Conservation (phyloP, 768 basidiomycete species). For the Amylocystis lapponica region DNA sequence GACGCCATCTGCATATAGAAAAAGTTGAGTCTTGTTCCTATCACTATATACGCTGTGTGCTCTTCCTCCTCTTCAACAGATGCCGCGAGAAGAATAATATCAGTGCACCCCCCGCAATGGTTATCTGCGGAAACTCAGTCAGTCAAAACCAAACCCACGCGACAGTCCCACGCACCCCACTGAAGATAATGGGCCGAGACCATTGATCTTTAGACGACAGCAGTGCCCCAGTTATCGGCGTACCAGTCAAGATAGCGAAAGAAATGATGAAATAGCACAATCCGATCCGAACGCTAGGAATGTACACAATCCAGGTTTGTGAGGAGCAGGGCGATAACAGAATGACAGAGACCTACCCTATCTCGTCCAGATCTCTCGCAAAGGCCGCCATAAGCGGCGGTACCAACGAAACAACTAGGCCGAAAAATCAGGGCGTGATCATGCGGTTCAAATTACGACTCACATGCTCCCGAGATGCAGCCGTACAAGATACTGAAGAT, state of each 20-base stretch:
- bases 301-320: not conserved
- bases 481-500: slow-evolving; percentile 42
- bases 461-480: slow-evolving; percentile 38
- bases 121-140: no score
- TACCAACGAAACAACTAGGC: slow-evolving; percentile 9
- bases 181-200: slow-evolving; percentile 18
- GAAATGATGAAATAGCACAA: slow-evolving; percentile 14
- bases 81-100: no score
- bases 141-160: no score
- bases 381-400: slow-evolving; percentile 10
- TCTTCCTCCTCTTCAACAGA: no score
- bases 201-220: slow-evolving; percentile 7
- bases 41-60: no score
- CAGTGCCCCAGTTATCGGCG: slow-evolving; percentile 21
- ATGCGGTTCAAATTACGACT: not conserved
- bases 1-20: no score
- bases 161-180: slow-evolving; percentile 14
- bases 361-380: slow-evolving; percentile 5
- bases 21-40: no score
- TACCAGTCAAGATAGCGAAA: slow-evolving; percentile 18
- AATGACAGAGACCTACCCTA: slow-evolving; percentile 8
- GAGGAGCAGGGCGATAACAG: not conserved
- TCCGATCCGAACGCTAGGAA: slow-evolving; percentile 19
- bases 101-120: no score
- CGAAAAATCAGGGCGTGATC: not conserved